A percentile compares a stretch with the other conserved stretches of the same genome.
Evolutionary conservation across 164 flowering plant genomes (phyloP).

Genomic region (Sedum album): DNA sequence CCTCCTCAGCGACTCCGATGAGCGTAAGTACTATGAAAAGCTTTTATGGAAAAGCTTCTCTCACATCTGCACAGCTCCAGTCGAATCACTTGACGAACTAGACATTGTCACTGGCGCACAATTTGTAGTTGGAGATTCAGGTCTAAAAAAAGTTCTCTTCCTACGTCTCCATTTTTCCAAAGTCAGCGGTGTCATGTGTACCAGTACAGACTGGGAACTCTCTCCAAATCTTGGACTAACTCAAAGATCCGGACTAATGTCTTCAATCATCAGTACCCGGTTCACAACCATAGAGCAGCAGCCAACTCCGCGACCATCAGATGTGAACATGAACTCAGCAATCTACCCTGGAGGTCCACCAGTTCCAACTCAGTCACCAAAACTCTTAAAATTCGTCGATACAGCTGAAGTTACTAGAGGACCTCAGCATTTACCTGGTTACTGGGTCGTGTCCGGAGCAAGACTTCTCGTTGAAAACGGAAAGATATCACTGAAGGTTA

Average conservation of each 20-base stretch:
- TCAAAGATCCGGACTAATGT: constrained; percentile 23
- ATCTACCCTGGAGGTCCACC: constrained; percentile 36
- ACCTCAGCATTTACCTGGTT: constrained; percentile 36
- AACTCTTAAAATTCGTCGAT: constrained; percentile 28
- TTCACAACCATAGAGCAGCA: background rate
- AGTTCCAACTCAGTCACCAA: constrained; percentile 18
- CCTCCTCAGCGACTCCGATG: constrained; percentile 1
- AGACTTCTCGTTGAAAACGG: constrained; percentile 30
- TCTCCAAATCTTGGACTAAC: constrained; percentile 19
- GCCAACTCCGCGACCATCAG: constrained; percentile 21
- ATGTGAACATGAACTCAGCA: constrained; percentile 29
- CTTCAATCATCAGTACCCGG: constrained; percentile 28
- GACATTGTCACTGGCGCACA: constrained; percentile 30
- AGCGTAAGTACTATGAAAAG: constrained; percentile 25
- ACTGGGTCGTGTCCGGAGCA: constrained; percentile 41
- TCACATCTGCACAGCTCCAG: constrained; percentile 33
- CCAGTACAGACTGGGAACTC: constrained; percentile 20
- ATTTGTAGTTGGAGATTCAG: constrained; percentile 26
- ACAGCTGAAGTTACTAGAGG: constrained; percentile 30
- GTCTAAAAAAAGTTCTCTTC: constrained; percentile 23
- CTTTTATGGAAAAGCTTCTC: constrained; percentile 33
- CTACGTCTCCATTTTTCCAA: constrained; percentile 26
- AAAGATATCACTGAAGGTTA: constrained; percentile 27
- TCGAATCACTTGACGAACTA: constrained; percentile 22
- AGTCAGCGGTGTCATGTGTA: constrained; percentile 15